phyloP scores from a whole-genome alignment of 306 rosid species.

The Luffa aegyptiaca region DNA sequence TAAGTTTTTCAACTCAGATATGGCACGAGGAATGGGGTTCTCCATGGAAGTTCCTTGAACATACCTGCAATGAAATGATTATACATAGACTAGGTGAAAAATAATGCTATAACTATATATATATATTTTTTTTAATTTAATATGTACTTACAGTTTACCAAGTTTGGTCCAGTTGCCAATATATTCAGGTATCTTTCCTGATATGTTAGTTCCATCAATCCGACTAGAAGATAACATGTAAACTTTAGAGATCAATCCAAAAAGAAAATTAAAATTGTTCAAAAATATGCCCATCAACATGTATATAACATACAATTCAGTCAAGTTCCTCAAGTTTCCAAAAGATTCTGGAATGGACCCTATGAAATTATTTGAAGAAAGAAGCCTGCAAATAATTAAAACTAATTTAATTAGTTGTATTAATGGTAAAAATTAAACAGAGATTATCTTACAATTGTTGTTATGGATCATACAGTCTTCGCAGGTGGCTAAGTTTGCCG shows the following conservation, averaged over 20 bases:
- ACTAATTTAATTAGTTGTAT: too few relatives aligned
- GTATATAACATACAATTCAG: conserved; percentile 39
- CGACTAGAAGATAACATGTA: conserved; percentile 27
- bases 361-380: conserved; percentile 47
- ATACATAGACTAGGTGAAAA: neutral
- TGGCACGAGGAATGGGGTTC: conserved; percentile 47
- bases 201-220: conserved; percentile 51
- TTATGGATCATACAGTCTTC: conserved; percentile 31
- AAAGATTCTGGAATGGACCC: conserved; percentile 51
- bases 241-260: neutral
- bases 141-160: conserved; percentile 32
- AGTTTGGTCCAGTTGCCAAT: conserved; percentile 64
- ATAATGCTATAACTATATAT: too few relatives aligned
- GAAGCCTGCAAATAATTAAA: conserved; percentile 24
- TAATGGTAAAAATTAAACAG: too few relatives aligned
- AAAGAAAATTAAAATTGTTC: neutral
- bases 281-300: neutral
- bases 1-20: conserved; percentile 33
- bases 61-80: conserved; percentile 25
- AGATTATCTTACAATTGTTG: too few relatives aligned
- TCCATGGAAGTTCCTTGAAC: conserved; percentile 70
- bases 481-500: conserved; percentile 39
- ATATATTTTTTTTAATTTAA: too few relatives aligned
- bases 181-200: conserved; percentile 46
- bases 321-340: conserved; percentile 40